These are phyloP conservation scores for Ciborinia camelliae DNA, from an alignment of 2,329 filamentous ascomycete species.

Conservation along the genomic window DNA sequence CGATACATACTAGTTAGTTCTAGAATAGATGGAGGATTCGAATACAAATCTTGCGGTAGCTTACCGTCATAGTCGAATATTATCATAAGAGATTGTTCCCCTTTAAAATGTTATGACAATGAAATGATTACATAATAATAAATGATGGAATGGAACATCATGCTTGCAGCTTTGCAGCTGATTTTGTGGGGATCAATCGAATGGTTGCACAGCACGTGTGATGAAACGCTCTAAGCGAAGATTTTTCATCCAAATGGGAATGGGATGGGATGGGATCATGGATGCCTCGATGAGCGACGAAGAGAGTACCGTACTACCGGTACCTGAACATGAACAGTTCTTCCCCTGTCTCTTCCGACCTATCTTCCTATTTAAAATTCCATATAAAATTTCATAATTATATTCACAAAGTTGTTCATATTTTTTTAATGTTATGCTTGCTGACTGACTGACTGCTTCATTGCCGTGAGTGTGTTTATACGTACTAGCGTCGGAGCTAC, in stretches of 20 bases:
- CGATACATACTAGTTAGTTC: too few relatives aligned
- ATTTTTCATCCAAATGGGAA: constrained; percentile 1
- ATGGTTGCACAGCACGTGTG: constrained; percentile 5
- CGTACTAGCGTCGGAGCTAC: constrained; percentile 7
- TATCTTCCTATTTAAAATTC: too few relatives aligned
- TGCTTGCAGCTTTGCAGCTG: constrained; percentile 1
- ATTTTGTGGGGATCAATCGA: not conserved
- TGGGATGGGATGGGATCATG: too few relatives aligned
- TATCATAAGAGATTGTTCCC: too few relatives aligned
- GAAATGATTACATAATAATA: too few relatives aligned
- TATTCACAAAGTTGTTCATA: not conserved
- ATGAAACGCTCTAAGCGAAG: not conserved
- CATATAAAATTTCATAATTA: not conserved
- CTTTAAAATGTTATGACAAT: not conserved
- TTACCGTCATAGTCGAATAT: too few relatives aligned
- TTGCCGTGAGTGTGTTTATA: constrained; percentile 1
- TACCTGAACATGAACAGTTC: too few relatives aligned
- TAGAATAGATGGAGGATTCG: not conserved
- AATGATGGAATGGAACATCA: too few relatives aligned
- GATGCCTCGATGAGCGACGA: not conserved
- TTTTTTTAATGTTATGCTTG: not conserved
- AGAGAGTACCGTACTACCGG: too few relatives aligned
- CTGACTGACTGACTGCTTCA: too few relatives aligned
- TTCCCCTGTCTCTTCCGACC: too few relatives aligned
- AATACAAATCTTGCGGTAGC: not conserved